Evolutionary conservation across 768 basidiomycete genomes (phyloP).

Genomic region (Hemileccinum rubropunctum): DNA sequence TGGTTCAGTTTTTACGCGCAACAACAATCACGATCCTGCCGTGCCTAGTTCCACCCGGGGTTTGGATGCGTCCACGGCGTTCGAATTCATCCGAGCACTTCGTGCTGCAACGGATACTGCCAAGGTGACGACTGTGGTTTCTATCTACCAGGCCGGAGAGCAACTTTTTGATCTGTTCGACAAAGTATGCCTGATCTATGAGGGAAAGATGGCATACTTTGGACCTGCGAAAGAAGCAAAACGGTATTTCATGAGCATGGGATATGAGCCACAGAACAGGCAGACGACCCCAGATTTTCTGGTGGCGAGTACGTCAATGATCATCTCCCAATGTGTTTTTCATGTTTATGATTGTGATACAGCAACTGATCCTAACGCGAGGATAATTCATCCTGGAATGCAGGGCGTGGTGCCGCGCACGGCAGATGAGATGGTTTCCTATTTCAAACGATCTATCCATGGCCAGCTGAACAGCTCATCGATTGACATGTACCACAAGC

Average conservation of each 20-base stretch:
- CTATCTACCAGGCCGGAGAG: constrained; percentile 84
- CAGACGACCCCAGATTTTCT: constrained; percentile 64
- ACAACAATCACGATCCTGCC: not conserved
- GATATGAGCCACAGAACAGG: constrained; percentile 50
- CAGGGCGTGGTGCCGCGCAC: constrained; percentile 45
- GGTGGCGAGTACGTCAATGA: constrained; percentile 41
- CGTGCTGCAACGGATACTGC: constrained; percentile 60
- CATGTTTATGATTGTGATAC: not conserved
- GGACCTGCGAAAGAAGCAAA: constrained; percentile 51
- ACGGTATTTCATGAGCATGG: constrained; percentile 55
- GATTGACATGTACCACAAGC: constrained; percentile 42
- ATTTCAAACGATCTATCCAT: constrained; percentile 41
- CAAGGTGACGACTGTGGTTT: constrained; percentile 63
- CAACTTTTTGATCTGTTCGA: constrained; percentile 62
- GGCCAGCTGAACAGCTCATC: constrained; percentile 44
- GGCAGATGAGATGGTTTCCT: constrained; percentile 54
- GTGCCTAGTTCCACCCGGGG: constrained; percentile 58
- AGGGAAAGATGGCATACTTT: constrained; percentile 55
- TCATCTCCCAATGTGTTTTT: not conserved
- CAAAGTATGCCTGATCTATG: constrained; percentile 61
- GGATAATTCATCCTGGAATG: constrained; percentile 45
- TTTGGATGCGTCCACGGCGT: constrained; percentile 65
- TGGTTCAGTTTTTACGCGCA: not conserved
- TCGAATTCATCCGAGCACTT: constrained; percentile 68
- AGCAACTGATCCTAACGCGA: constrained; percentile 60